Base-by-base conservation (phyloP, 176 grass and related monocot genomes). In the Carex parvula region DNA sequence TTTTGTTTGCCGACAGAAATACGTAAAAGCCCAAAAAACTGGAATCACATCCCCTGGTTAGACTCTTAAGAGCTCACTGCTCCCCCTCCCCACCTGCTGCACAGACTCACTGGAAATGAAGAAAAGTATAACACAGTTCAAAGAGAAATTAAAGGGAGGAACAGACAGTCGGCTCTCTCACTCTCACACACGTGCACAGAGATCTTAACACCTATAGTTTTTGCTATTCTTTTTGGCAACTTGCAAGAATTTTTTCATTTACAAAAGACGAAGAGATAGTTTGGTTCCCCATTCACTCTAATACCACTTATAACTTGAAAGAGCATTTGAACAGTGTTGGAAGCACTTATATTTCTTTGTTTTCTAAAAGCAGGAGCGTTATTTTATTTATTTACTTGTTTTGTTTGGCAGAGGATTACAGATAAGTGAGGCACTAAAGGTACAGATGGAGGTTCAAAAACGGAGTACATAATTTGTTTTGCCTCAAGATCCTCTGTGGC, bases 361-460 rank as follows among this genome's bases (percentile, higher is more conserved):
- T 76, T 54, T 77, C 33, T 77, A 17, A 30, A 18, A 14, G 3
- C 24, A 54, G 52, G 11, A 56, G 1, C 4, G 26, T 78, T 18
- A 71, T 44, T 78, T 87, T 64, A 87, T 85, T 16, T 26, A 66
- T 71, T 13, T 84, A 21, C 11, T 73, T 71, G 84, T 87, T 89
- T 75, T 71, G 29, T 71, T 71, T 26, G 17, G 64, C 89, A 98
- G 95, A 81, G 95, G 91, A 56, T 75, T 93, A 42, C 90, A 88
- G 70, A 98, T 98, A 80, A 93, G 82, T 71, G 95, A 98, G 83
- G 95, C 95, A 54, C 88, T 98, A 42, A 98, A 94, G 79, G 79
- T 98, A 71, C 95, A 94, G 87, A 94, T 98, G 92, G 92, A 98
- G 84, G 95, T 98, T 18, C 95, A 94, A 89, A 98, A 98, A 63